These are phyloP conservation scores for Myxozyma geophila DNA, from an alignment of 805 yeast genomes.

Conservation along the genomic window DNA sequence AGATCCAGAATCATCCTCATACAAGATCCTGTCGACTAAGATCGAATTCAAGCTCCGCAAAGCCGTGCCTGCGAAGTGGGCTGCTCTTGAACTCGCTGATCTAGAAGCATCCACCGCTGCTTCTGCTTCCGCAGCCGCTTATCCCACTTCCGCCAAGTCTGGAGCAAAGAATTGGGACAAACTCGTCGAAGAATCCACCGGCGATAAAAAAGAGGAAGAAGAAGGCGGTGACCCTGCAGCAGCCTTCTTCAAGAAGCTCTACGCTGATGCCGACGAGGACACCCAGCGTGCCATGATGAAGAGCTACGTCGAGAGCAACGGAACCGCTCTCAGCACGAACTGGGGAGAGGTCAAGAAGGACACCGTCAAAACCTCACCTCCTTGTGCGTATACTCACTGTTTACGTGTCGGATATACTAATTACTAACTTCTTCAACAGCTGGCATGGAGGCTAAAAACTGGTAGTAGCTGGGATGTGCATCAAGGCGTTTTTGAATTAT, in stretches of 20 bases:
- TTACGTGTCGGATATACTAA: no score
- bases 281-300: slow-evolving; percentile 95
- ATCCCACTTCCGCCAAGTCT: slow-evolving; percentile 67
- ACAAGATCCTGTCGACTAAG: slow-evolving; percentile 68
- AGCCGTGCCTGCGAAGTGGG: slow-evolving; percentile 55
- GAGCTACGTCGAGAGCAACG: slow-evolving; percentile 89
- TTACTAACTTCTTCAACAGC: slow-evolving; percentile 15
- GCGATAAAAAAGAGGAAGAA: slow-evolving; percentile 45
- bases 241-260: slow-evolving; percentile 74
- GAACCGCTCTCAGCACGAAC: slow-evolving; percentile 89
- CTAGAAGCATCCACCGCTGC: slow-evolving; percentile 12
- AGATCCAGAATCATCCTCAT: slow-evolving; percentile 51
- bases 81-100: slow-evolving; percentile 50
- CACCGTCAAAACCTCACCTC: slow-evolving; percentile 69
- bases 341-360: slow-evolving; percentile 84
- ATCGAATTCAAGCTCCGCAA: slow-evolving; percentile 70
- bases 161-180: slow-evolving; percentile 70
- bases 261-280: slow-evolving; percentile 82
- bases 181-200: slow-evolving; percentile 46
- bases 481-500: not conserved
- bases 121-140: slow-evolving; percentile 29
- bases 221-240: slow-evolving; percentile 53
- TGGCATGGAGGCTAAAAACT: slow-evolving; percentile 34
- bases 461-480: slow-evolving; percentile 2
- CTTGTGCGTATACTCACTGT: slow-evolving; percentile 42